Evolutionary conservation across 768 basidiomycete species (phyloP).

Genomic region (Tulasnella sp.): DNA sequence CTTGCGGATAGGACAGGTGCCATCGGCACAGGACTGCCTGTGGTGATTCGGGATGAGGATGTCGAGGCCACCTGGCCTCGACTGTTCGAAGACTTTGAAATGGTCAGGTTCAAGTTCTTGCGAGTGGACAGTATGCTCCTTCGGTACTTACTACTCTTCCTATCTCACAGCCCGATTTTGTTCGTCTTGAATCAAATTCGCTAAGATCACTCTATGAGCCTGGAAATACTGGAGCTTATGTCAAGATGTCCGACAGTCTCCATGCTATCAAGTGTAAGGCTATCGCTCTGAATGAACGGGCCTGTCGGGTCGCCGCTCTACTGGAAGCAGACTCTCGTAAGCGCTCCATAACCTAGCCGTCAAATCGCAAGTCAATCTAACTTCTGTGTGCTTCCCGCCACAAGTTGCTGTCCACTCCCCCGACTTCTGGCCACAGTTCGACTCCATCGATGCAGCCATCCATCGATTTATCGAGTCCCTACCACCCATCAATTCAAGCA

Average conservation of each 20-base stretch:
- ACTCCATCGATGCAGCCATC: slow-evolving; percentile 9
- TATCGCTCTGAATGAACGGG: slow-evolving; percentile 60
- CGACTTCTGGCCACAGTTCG: slow-evolving; percentile 12
- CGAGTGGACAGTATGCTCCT: background rate
- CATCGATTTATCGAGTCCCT: slow-evolving; percentile 4
- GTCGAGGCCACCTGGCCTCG: slow-evolving; percentile 73
- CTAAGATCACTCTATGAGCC: slow-evolving; percentile 46
- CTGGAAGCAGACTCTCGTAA: slow-evolving; percentile 3
- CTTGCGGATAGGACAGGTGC: slow-evolving; percentile 75
- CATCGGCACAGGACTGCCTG: slow-evolving; percentile 55
- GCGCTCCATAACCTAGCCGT: background rate
- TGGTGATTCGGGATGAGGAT: slow-evolving; percentile 52
- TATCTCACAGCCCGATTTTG: slow-evolving; percentile 44
- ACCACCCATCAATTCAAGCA: background rate
- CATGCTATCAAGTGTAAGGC: slow-evolving; percentile 61
- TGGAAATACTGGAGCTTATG: slow-evolving; percentile 39
- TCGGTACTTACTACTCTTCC: slow-evolving; percentile 10
- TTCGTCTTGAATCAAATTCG: slow-evolving; percentile 40
- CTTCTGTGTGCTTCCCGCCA: too few relatives aligned
- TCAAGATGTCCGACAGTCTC: slow-evolving; percentile 42
- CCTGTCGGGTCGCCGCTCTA: slow-evolving; percentile 40
- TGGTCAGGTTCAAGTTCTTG: slow-evolving; percentile 33
- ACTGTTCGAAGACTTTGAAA: slow-evolving; percentile 50
- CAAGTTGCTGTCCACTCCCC: background rate
- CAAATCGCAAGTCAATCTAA: background rate